phyloP scores from a whole-genome alignment of 1,284 basidiomycete genomes.

The Cryptococcus sp. region DNA sequence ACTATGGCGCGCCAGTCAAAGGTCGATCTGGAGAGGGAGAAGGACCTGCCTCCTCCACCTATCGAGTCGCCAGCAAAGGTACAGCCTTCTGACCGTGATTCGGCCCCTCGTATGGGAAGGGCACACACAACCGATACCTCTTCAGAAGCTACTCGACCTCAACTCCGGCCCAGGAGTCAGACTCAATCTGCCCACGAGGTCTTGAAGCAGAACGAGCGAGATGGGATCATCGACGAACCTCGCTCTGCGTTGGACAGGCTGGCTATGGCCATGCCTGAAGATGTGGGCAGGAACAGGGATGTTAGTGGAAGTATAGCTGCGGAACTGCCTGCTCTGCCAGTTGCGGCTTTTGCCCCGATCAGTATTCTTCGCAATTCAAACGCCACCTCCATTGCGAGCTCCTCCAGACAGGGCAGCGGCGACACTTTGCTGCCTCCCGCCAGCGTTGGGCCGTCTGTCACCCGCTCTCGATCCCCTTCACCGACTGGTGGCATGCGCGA shows the following conservation, averaged over 20 bases:
- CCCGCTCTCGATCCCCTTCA: constrained; percentile 7
- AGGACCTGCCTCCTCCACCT: constrained; percentile 20
- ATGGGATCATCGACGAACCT: constrained; percentile 33
- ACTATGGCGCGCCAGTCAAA: constrained; percentile 1
- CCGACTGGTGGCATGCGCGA: constrained; percentile 25
- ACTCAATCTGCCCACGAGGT: constrained; percentile 42
- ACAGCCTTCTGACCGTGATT: constrained; percentile 12
- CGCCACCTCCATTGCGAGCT: constrained; percentile 7
- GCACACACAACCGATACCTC: constrained; percentile 30
- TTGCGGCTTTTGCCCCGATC: constrained; percentile 8
- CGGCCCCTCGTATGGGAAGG: constrained; percentile 34
- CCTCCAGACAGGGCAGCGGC: constrained; percentile 9
- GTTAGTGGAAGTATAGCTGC: constrained; percentile 21
- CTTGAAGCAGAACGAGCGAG: constrained; percentile 23
- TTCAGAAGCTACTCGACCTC: constrained; percentile 16
- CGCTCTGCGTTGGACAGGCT: constrained; percentile 48
- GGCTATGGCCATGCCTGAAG: constrained; percentile 6
- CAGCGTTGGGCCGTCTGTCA: constrained; percentile 4
- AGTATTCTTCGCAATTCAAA: constrained; percentile 18
- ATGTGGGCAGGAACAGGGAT: constrained; percentile 8
- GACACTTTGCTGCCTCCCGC: constrained; percentile 10
- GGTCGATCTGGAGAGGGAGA: constrained; percentile 8
- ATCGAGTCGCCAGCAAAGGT: constrained; percentile 8
- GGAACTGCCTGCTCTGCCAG: constrained; percentile 17
- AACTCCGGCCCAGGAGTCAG: constrained; percentile 29